These are phyloP conservation scores for Parasarocladium wereldwijsianum DNA, from an alignment of 2,329 filamentous ascomycete genomes.

Conservation along the genomic window DNA sequence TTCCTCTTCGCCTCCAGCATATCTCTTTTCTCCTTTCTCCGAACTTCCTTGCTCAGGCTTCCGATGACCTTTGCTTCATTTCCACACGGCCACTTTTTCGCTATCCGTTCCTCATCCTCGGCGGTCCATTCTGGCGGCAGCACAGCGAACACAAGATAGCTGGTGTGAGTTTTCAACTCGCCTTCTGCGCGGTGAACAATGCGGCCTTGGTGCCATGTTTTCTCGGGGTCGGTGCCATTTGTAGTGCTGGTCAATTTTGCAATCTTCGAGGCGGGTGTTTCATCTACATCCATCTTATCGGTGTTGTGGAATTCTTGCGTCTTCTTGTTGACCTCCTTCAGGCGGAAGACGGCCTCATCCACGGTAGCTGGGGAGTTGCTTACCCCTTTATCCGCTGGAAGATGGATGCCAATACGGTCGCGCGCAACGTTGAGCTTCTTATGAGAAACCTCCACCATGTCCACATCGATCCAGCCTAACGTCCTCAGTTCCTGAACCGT, in stretches of 20 bases:
- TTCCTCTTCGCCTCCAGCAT: constrained; percentile 31
- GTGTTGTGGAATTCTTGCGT: constrained; percentile 48
- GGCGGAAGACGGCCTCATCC: constrained; percentile 58
- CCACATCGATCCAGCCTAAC: constrained; percentile 79
- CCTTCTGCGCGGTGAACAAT: constrained; percentile 69
- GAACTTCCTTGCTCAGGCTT: constrained; percentile 34
- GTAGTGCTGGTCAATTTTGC: constrained; percentile 11
- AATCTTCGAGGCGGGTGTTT: constrained; percentile 12
- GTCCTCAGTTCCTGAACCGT: constrained; percentile 71
- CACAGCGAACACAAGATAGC: constrained; percentile 88
- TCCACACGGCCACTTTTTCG: constrained; percentile 48
- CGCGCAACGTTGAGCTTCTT: constrained; percentile 67
- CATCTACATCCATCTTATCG: constrained; percentile 26
- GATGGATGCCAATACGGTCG: constrained; percentile 60
- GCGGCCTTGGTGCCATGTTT: constrained; percentile 61
- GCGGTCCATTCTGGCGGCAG: constrained; percentile 76
- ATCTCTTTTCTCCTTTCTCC: constrained; percentile 42
- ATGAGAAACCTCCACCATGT: constrained; percentile 82
- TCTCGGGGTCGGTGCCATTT: constrained; percentile 17
- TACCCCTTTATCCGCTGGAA: constrained; percentile 52
- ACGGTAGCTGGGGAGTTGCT: constrained; percentile 60
- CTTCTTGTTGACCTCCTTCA: constrained; percentile 59
- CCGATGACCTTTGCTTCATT: constrained; percentile 37
- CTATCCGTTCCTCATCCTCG: constrained; percentile 60
- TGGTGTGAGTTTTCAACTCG: constrained; percentile 90